phyloP scores from a whole-genome alignment of 169 alveolate genomes.

The Babesia microti region DNA sequence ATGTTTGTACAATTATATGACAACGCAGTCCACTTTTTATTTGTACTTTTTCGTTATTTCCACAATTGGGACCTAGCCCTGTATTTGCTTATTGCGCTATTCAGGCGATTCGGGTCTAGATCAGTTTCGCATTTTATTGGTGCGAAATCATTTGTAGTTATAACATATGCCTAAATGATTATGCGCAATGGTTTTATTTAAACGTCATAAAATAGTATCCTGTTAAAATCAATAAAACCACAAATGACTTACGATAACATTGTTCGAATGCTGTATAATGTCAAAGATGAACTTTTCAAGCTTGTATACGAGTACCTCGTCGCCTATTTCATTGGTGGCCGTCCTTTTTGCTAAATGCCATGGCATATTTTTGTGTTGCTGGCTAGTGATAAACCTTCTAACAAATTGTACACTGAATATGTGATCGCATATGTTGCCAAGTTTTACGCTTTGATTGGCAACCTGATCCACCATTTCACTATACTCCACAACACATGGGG shows the following conservation, averaged over 20 bases:
- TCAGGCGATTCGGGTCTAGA: no score
- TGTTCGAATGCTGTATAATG: slow-evolving; percentile 43
- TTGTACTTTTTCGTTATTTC: no score
- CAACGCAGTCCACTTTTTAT: no score
- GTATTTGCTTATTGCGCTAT: no score
- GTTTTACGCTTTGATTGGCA: slow-evolving; percentile 1
- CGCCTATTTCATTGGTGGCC: slow-evolving; percentile 3
- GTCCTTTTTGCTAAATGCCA: slow-evolving; percentile 42
- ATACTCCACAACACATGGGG: slow-evolving; percentile 29
- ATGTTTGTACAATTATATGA: background rate
- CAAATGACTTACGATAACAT: slow-evolving; percentile 5
- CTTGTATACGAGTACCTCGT: slow-evolving; percentile 19
- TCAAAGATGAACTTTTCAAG: slow-evolving; percentile 60
- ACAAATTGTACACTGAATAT: slow-evolving; percentile 42
- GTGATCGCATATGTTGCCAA: slow-evolving; percentile 62
- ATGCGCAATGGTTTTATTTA: no score
- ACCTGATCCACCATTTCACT: slow-evolving; percentile 31
- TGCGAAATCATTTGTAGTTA: no score
- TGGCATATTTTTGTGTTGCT: slow-evolving; percentile 34
- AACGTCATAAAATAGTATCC: no score
- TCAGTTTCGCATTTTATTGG: no score
- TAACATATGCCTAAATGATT: no score
- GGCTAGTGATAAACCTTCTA: slow-evolving; percentile 27
- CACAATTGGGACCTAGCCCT: no score
- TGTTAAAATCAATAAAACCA: background rate